Percentiles rank a stretch among this genome's conserved stretches.
Evolutionary conservation across 2,329 filamentous ascomycete species (phyloP).

Genomic region (Hypoxylon sp.): DNA sequence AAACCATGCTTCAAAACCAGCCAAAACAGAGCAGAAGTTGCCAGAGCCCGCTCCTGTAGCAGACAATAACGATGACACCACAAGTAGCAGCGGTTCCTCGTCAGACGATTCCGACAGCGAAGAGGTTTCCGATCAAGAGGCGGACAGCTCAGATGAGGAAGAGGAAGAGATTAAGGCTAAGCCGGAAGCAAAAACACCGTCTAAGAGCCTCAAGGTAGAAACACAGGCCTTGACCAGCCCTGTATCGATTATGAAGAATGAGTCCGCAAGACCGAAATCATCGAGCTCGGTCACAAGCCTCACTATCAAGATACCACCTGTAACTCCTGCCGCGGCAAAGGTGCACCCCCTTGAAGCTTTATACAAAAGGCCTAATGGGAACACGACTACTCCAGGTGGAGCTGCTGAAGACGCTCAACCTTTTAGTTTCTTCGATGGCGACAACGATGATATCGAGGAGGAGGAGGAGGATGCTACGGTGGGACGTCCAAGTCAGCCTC

Average conservation of each 20-base stretch:
- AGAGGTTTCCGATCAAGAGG: conserved; percentile 45
- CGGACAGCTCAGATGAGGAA: conserved; percentile 49
- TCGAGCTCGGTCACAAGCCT: conserved; percentile 66
- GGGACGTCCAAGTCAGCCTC: conserved; percentile 59
- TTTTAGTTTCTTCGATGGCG: conserved; percentile 83
- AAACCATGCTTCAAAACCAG: conserved; percentile 49
- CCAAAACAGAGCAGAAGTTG: conserved; percentile 34
- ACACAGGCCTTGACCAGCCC: conserved; percentile 41
- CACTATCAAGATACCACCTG: conserved; percentile 69
- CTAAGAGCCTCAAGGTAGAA: conserved; percentile 45
- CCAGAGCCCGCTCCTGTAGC: conserved; percentile 41
- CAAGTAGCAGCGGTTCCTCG: conserved; percentile 59
- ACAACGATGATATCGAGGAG: conserved; percentile 57
- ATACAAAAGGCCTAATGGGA: conserved; percentile 80
- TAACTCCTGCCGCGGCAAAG: conserved; percentile 62
- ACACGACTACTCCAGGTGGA: conserved; percentile 56
- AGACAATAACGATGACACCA: conserved; percentile 56
- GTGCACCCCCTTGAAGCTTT: conserved; percentile 92
- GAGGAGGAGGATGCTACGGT: conserved; percentile 46
- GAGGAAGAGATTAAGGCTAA: conserved; percentile 41
- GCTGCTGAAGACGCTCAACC: conserved; percentile 65
- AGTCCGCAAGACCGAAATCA: conserved; percentile 63
- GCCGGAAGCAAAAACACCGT: conserved; percentile 30
- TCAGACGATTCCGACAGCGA: conserved; percentile 50
- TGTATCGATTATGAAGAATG: conserved; percentile 49